phyloP scores from a whole-genome alignment of 768 basidiomycete species.

The Psilocybe subaeruginosa region DNA sequence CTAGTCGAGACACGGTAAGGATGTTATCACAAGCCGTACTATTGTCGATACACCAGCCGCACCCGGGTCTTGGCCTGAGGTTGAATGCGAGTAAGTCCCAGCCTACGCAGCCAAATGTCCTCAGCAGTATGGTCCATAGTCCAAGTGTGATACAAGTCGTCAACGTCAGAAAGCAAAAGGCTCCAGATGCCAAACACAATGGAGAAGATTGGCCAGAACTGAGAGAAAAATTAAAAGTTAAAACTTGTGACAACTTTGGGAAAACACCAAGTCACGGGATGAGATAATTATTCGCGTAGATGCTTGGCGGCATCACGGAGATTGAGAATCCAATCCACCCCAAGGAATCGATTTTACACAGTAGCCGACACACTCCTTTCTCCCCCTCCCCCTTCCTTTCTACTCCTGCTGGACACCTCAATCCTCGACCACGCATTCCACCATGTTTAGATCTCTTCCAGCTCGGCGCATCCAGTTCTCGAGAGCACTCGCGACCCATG shows the following conservation, averaged over 20 bases:
- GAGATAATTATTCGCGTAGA: conserved; percentile 12
- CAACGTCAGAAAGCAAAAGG: no score
- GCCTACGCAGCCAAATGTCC: neutral
- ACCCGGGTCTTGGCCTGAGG: neutral
- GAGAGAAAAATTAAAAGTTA: no score
- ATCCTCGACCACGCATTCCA: neutral
- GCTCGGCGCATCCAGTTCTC: conserved; percentile 31
- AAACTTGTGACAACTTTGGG: neutral
- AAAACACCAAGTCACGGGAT: conserved; percentile 12
- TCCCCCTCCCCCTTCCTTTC: conserved; percentile 7
- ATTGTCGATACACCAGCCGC: neutral
- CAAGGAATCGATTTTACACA: conserved; percentile 19
- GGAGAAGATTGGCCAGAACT: neutral
- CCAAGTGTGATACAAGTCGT: neutral
- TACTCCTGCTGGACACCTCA: neutral
- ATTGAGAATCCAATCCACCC: conserved; percentile 8
- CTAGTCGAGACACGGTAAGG: neutral
- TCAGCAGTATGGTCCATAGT: neutral
- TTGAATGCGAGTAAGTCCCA: neutral
- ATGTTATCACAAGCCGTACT: neutral
- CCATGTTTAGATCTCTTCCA: conserved; percentile 43
- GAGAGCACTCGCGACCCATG: conserved; percentile 65
- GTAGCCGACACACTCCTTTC: conserved; percentile 9
- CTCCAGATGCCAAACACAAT: neutral
- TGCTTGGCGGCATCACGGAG: conserved; percentile 8